A percentile compares a stretch with the other conserved stretches of the same genome.
phyloP scores from a whole-genome alignment of 1,284 basidiomycete species.

The Tilletia setariae region DNA sequence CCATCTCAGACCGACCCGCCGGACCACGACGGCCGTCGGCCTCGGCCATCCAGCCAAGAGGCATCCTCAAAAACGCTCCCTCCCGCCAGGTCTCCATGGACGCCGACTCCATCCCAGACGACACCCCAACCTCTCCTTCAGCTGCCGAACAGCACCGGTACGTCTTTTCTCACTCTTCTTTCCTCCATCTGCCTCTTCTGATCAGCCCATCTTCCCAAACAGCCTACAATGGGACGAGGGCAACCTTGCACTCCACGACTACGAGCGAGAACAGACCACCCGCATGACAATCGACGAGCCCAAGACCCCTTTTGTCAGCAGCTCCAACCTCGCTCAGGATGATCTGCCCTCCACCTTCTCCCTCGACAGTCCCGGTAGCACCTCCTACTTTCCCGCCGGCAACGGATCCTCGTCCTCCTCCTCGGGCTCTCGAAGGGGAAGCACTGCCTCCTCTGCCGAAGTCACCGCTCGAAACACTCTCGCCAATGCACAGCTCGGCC shows the following conservation, averaged over 20 bases:
- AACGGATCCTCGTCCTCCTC: not conserved
- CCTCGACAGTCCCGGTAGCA: not conserved
- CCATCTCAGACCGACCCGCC: not conserved
- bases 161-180: not conserved
- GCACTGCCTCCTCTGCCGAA: conserved; percentile 1
- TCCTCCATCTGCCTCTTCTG: not conserved
- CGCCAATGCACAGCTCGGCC: conserved; percentile 12
- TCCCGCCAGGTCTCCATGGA: conserved; percentile 29
- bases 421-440: not conserved
- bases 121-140: conserved; percentile 18
- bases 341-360: conserved; percentile 20
- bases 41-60: conserved; percentile 46
- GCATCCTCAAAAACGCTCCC: conserved; percentile 49
- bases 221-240: conserved; percentile 52
- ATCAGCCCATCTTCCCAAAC: not conserved
- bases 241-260: conserved; percentile 50
- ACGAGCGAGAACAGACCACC: conserved; percentile 44
- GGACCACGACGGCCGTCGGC: conserved; percentile 34
- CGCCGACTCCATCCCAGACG: not conserved
- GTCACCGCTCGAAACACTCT: conserved; percentile 4
- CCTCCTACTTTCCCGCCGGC: not conserved
- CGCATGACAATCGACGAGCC: conserved; percentile 55
- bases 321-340: conserved; percentile 36
- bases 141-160: conserved; percentile 27
- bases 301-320: conserved; percentile 53